Evolutionary conservation across 139 green algal species (phyloP), one percentile per base, ranked within the genome.

Genomic region (Tetratostichococcus sp.): DNA sequence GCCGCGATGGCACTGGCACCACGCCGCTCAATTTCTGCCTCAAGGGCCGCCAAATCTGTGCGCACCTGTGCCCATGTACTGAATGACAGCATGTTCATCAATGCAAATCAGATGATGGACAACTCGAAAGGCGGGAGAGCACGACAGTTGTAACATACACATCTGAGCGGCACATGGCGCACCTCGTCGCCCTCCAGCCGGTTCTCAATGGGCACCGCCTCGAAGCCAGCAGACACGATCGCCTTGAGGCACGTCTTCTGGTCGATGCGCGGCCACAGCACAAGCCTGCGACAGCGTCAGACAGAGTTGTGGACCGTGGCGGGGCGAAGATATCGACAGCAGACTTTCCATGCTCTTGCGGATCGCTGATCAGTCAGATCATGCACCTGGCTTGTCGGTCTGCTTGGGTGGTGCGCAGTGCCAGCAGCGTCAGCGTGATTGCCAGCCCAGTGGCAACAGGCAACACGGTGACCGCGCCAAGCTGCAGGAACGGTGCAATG

Each of bases 241-340:
- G 80, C 78, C 76, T 99, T 99, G 33, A 99, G 76, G 83, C 95
- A 99, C 0, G 93, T 98, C 83, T 99, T 99, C 88, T 99, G 95
- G 80, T 99, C 95, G 22, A 98, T 90, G 21, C 95, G 85, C 14
- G 87, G 86, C 95, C 96, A 99, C 4, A 99, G 32, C 62, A 98
- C 93, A 72, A 87, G 91, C 67, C 81, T 76, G 68, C 19, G 28
- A n/a, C 11, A 2, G 4, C 5, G 30, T 21, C 8, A 33, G 43
- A 75, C 34, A 68, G 2, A 39, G n/a, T n/a, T n/a, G n/a, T n/a
- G n/a, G n/a, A n/a, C n/a, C n/a, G n/a, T n/a, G n/a, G n/a, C n/a
- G n/a, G n/a, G n/a, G n/a, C n/a, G n/a, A n/a, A n/a, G n/a, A n/a
- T n/a, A n/a, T n/a, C n/a, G n/a, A n/a, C n/a, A n/a, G n/a, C n/a